A percentile compares a stretch with the other conserved stretches of the same genome.
phyloP scores from a whole-genome alignment of 139 green algal species.

The Chlamydomonas sp. region DNA sequence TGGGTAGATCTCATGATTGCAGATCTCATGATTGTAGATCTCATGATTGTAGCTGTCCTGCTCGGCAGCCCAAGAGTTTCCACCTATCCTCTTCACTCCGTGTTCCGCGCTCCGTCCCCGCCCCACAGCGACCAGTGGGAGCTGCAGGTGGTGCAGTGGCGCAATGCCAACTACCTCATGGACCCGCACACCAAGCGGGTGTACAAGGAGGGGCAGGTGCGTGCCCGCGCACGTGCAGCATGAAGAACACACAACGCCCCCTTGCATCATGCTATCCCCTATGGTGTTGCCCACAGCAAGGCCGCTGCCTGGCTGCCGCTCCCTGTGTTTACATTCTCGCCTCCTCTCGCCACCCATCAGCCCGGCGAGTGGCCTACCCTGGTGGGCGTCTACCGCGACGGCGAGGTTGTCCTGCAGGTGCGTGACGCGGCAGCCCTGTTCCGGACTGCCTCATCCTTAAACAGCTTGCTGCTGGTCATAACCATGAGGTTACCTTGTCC shows the following conservation, averaged over 20 bases:
- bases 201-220: conserved; percentile 27
- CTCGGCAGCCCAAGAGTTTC: too few relatives aligned
- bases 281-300: too few relatives aligned
- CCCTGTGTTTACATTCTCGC: background rate
- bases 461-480: too few relatives aligned
- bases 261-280: too few relatives aligned
- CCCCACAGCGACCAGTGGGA: conserved; percentile 16
- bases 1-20: too few relatives aligned
- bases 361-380: conserved; percentile 11
- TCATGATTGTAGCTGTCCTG: too few relatives aligned
- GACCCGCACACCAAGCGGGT: conserved; percentile 30
- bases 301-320: background rate
- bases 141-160: conserved; percentile 25
- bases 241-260: background rate
- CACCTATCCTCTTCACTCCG: too few relatives aligned
- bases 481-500: too few relatives aligned
- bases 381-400: conserved; percentile 21
- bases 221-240: background rate
- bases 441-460: background rate
- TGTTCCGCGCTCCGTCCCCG: background rate
- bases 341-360: background rate
- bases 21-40: background rate
- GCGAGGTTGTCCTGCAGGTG: conserved; percentile 10
- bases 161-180: conserved; percentile 11
- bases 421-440: background rate